Evolutionary conservation across 306 rosid species (phyloP).

Genomic region (Pyrus pyrifolia): DNA sequence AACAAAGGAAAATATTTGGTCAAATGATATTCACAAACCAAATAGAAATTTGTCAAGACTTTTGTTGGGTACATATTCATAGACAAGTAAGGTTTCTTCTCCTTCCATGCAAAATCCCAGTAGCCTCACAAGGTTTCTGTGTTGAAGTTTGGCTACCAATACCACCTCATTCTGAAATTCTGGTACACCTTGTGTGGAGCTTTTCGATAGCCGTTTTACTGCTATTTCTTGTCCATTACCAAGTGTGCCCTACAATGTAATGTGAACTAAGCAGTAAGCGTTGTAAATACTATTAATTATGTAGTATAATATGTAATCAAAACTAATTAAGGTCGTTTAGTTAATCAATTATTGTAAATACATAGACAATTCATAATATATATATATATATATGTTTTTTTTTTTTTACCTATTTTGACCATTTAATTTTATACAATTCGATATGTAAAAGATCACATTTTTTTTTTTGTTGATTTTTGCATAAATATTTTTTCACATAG

Average conservation of each 20-base stretch:
- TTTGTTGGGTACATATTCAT: constrained; percentile 54
- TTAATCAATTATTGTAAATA: too few species aligned
- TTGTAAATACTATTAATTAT: too few species aligned
- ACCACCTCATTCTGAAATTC: constrained; percentile 57
- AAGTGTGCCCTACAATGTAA: constrained; percentile 37
- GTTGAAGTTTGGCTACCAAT: constrained; percentile 57
- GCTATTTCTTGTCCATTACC: constrained; percentile 47
- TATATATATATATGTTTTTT: too few species aligned
- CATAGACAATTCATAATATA: too few species aligned
- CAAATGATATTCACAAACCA: constrained; percentile 28
- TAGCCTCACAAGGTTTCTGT: constrained; percentile 49
- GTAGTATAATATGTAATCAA: too few species aligned
- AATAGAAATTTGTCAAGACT: constrained; percentile 48
- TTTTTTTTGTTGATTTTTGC: too few species aligned
- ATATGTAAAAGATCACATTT: too few species aligned
- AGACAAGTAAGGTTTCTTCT: constrained; percentile 39
- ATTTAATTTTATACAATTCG: too few species aligned
- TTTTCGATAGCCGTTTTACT: constrained; percentile 41
- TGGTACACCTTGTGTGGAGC: constrained; percentile 45
- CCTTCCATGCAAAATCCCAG: constrained; percentile 55
- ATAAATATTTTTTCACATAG: too few species aligned
- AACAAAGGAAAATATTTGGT: not conserved
- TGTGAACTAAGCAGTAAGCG: too few species aligned
- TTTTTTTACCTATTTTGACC: too few species aligned
- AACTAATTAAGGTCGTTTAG: too few species aligned